A percentile compares a stretch with the other conserved stretches of the same genome.
These are phyloP conservation scores for Chrysoporthe puriensis DNA, from an alignment of 2,329 filamentous ascomycete species.

Conservation along the genomic window DNA sequence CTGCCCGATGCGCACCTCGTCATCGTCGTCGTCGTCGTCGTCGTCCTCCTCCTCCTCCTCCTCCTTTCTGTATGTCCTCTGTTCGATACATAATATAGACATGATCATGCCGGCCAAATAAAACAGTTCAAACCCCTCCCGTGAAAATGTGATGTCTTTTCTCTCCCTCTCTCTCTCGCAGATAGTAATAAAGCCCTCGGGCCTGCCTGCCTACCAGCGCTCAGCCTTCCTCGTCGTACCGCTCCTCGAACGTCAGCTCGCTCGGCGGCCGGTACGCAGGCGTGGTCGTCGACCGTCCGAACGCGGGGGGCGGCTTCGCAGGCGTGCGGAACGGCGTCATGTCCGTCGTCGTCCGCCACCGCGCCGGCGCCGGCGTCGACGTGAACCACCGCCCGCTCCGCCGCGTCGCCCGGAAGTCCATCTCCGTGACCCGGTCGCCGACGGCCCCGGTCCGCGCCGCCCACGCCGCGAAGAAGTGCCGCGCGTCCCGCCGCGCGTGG, in stretches of 20 bases:
- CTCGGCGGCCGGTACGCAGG: constrained; percentile 27
- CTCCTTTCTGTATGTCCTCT: constrained; percentile 1
- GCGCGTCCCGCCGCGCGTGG: constrained; percentile 31
- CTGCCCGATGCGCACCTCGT: not conserved
- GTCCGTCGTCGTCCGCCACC: constrained; percentile 24
- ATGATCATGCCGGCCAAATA: constrained; percentile 21
- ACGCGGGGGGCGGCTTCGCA: constrained; percentile 17
- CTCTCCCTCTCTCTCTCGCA: not conserved
- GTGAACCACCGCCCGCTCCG: constrained; percentile 27
- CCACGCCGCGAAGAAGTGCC: constrained; percentile 34
- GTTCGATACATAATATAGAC: constrained; percentile 19
- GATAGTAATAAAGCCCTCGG: too few species aligned
- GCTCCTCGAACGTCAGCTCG: constrained; percentile 27
- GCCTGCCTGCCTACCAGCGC: not conserved
- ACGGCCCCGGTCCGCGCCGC: constrained; percentile 30
- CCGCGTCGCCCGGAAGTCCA: constrained; percentile 29
- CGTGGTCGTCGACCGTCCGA: constrained; percentile 24
- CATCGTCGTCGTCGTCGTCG: not conserved
- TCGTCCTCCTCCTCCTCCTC: too few species aligned
- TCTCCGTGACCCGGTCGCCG: constrained; percentile 29
- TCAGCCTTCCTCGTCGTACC: constrained; percentile 9
- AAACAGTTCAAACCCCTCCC: not conserved
- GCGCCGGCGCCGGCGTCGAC: constrained; percentile 26
- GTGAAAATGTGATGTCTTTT: not conserved
- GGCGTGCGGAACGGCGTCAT: constrained; percentile 28